Base-by-base conservation (phyloP, 306 rosid species). In the Quercus dentata region DNA sequence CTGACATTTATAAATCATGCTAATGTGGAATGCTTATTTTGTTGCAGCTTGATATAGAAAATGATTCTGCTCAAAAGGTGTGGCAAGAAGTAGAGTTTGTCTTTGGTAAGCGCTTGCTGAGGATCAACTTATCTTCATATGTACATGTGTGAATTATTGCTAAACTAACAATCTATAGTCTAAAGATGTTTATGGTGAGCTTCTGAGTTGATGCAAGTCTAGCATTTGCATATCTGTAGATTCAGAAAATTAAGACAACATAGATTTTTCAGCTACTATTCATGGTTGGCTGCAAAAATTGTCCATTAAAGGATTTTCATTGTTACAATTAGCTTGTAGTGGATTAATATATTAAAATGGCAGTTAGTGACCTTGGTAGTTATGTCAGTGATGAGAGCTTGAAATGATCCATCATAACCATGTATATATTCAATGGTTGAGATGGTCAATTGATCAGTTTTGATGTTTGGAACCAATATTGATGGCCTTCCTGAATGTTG, bases 51-150 rank as follows among this genome's bases (percentile, higher is more conserved):
- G 99, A 95, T 83, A 86, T 95, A 79, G 84, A 82, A 86, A 78
- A 93, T 58, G 90, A 68, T 85, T 85, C 91, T 56, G 93, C 61
- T 82, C 99, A 95, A 83, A 89, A 86, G 85, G 82, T 76, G 57
- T 95, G 99, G 99, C 99, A 95, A 86, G 82, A 12, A 74, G 87
- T 89, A 77, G 99, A 95, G 86, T 88, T 93, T 82, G 58, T 89
- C 79, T 92, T 95, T 57, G 99, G 98, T 95, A 93, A 90, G 91
- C 76, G 46, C 85, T 67, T 82, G 54, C 72, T 64, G 2, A 59
- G 71, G 41, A 38, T n/a, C 64, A 64, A 69, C 56, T 56, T 44
- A 63, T 68, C 14, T 73, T 82, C 12, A 64, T 31, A 4, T 64
- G n/a, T 30, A 64, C 21, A 64, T 4, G 12, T 59, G 67, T 59